Conservation (phyloP, 2,329 filamentous ascomycete genomes). For the Cladophialophora bantiana region DNA sequence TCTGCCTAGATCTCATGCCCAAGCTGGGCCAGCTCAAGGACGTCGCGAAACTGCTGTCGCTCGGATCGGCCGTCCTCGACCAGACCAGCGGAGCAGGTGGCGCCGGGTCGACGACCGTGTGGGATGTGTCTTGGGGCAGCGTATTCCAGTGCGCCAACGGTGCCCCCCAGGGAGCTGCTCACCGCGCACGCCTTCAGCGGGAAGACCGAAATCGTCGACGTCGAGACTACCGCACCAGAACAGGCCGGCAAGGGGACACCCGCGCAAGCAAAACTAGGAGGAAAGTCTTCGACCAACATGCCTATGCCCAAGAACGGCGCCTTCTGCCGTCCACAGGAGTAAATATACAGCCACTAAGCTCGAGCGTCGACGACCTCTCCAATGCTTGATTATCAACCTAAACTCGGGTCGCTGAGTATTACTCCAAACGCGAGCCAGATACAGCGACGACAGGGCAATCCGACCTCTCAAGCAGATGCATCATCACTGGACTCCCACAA, state of each 20-base stretch:
- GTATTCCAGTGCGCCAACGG: conserved; percentile 5
- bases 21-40: conserved; percentile 17
- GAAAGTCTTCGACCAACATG: not conserved
- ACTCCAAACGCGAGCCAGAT: not conserved
- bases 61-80: not conserved
- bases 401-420: not conserved
- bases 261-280: not conserved
- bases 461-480: not conserved
- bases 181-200: not conserved
- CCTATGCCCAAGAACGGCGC: not conserved
- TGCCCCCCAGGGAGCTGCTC: not conserved
- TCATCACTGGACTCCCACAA: not conserved
- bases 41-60: not conserved
- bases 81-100: conserved; percentile 7
- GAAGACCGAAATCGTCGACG: not conserved
- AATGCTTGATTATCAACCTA: not conserved
- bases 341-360: not conserved
- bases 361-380: not conserved
- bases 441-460: not conserved
- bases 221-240: not conserved
- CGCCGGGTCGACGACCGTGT: conserved; percentile 6
- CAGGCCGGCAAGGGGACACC: not conserved
- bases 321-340: not conserved
- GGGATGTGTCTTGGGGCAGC: conserved; percentile 3
- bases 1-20: conserved; percentile 21